Base-by-base conservation (phyloP, 164 flowering plant species). In the Piper betle region DNA sequence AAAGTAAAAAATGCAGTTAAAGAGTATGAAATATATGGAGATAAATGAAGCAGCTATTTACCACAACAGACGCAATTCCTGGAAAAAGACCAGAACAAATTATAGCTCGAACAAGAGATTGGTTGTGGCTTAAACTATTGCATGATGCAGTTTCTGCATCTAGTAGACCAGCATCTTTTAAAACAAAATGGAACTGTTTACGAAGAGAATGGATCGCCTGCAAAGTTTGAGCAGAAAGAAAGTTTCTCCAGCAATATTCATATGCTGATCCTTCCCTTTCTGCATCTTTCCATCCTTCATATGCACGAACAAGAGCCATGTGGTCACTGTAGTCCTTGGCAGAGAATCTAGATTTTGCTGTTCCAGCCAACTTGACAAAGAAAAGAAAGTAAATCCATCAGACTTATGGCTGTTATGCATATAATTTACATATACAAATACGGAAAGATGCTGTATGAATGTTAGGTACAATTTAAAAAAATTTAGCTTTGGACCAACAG, bases 251-350 rank as follows among this genome's bases (percentile, higher is more conserved):
- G 74, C 97, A 93, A 71, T 85, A 93, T 69, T 90, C 99, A 65
- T 93, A 91, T 1, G 87, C 82, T 9, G 95, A 86, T 59, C 99
- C 99, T 77, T 94, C 97, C 69, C 96, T 81, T 63, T 94, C 99
- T 52, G 99, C 99, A 70, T 88, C 97, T 80, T 88, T 93, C 99
- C 99, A 93, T 67, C 99, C 99, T 80, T 93, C 99, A 72, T 82
- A 90, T 58, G 99, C 97, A 71, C 99, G 97, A 48, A 93, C 99
- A 71, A 90, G 96, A 52, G 99, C 99, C 99, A 93, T 93, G 68
- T 93, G 99, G 66, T 93, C 99, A 80, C 99, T 93, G 72, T 93
- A 90, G 72, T 93, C 99, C 73, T 93, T 93, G 33, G 96, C 99
- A 48, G 97, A 93, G 74, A 90, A 93, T 72, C 95, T 85, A 58